Conservation (phyloP, 768 basidiomycete species). For the Tulasnella sp. region DNA sequence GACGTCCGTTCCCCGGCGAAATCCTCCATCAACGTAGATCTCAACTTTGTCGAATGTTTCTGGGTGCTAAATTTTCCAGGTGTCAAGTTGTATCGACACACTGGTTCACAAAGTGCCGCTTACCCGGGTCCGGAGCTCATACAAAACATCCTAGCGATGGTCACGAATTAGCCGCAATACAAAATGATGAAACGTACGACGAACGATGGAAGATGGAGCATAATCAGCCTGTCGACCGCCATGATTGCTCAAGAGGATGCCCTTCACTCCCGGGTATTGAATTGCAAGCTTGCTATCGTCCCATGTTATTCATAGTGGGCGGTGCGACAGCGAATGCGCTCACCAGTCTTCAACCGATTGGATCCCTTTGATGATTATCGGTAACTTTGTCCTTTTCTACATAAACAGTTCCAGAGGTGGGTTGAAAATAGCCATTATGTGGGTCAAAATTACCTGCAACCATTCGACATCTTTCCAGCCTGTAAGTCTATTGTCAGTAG, state of each 20-base stretch:
- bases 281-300: constrained; percentile 43
- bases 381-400: constrained; percentile 31
- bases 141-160: constrained; percentile 4
- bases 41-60: constrained; percentile 33
- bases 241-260: constrained; percentile 84
- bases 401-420: constrained; percentile 15
- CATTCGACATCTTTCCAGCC: constrained; percentile 16
- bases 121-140: constrained; percentile 5
- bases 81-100: neutral
- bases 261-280: constrained; percentile 67
- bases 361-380: constrained; percentile 39
- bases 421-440: too few relatives aligned
- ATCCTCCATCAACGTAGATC: constrained; percentile 39
- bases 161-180: neutral
- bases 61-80: constrained; percentile 21
- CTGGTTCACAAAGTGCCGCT: neutral
- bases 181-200: neutral
- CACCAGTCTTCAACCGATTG: constrained; percentile 34
- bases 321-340: neutral
- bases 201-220: constrained; percentile 10
- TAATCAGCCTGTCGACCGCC: constrained; percentile 48
- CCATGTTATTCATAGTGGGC: neutral
- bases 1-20: constrained; percentile 39
- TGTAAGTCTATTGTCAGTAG: neutral
- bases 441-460: constrained; percentile 3